Evolutionary conservation across 306 rosid species (phyloP), one percentile per base, ranked within the genome.

Genomic region (Acacia melanoxylon): DNA sequence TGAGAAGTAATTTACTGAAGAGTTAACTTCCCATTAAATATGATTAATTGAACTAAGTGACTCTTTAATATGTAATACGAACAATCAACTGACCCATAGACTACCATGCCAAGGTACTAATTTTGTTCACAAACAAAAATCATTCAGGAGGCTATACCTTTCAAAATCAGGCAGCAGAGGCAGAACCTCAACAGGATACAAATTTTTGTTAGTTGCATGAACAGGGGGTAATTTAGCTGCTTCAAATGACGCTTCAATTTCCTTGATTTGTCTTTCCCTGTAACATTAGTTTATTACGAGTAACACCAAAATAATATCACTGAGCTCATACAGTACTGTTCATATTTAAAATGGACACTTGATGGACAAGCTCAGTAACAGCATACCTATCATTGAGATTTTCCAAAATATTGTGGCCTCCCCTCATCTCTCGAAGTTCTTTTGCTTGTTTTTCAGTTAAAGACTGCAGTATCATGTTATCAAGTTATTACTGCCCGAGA

Each of bases 381-480:
- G 68, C 78, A 49, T 76, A 93, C 99, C 97, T 95, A 72, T 76
- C 88, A 80, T 93, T 93, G 66, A 80, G 93, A 83, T 89, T 93
- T 29, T 83, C 97, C 91, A 93, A 83, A 81, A 92, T 82, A 84
- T 62, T 83, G 62, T 89, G 94, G 33, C 96, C 94, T 77, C 96
- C 98, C 86, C 75, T 93, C 93, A 84, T 84, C 88, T 95, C 98
- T 70, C 99, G 91, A 81, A 91, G 86, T 72, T 93, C 99, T 88
- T 93, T 95, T 29, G 99, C 97, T 91, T 95, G 99, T 83, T 95
- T 95, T 80, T 95, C 99, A 82, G 98, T 95, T 75, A 95, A 85
- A 80, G 99, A 93, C 99, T 95, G 78, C 87, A 81, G 83, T 25
- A 78, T 75, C 68, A 86, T 25, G 74, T 76, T 71, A 49, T 63